Percentiles rank a stretch among this genome's conserved stretches.
Conservation (phyloP, 495 filamentous ascomycete species). For the Daldinia grandis region DNA sequence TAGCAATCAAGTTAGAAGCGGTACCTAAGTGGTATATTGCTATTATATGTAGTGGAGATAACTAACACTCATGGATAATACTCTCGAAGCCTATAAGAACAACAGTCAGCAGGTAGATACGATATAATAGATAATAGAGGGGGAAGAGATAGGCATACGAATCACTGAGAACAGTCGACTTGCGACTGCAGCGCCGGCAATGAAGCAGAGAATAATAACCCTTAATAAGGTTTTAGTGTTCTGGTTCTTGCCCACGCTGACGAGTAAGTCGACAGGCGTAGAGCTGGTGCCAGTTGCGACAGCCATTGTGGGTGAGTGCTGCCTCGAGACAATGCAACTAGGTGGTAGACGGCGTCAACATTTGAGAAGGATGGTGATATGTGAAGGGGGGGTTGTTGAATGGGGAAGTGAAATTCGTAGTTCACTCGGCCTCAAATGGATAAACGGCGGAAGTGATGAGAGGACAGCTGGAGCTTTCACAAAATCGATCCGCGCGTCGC, state of each 20-base stretch:
- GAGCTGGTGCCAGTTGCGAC: constrained; percentile 37
- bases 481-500: constrained; percentile 30
- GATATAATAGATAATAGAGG: constrained; percentile 4
- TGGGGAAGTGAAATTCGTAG: constrained; percentile 5
- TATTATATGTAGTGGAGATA: constrained; percentile 9
- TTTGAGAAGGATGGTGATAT: constrained; percentile 32
- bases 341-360: constrained; percentile 40
- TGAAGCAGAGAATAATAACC: constrained; percentile 89
- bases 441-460: constrained; percentile 25
- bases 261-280: constrained; percentile 47
- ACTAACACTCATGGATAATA: constrained; percentile 98
- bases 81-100: constrained; percentile 86
- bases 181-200: constrained; percentile 90
- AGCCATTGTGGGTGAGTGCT: constrained; percentile 38
- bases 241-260: constrained; percentile 57
- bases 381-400: constrained; percentile 14
- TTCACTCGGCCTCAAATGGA: constrained; percentile 12
- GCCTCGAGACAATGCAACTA: constrained; percentile 42
- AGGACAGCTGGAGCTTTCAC: constrained; percentile 47
- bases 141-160: constrained; percentile 66
- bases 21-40: constrained; percentile 4
- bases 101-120: constrained; percentile 47
- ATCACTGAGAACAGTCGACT: constrained; percentile 98
- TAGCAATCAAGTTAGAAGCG: constrained; percentile 45
- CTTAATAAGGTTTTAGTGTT: constrained; percentile 88